A percentile compares a stretch with the other conserved stretches of the same genome.
Evolutionary conservation across 2,329 filamentous ascomycete genomes (phyloP).

Genomic region (Aschersonia sp.): DNA sequence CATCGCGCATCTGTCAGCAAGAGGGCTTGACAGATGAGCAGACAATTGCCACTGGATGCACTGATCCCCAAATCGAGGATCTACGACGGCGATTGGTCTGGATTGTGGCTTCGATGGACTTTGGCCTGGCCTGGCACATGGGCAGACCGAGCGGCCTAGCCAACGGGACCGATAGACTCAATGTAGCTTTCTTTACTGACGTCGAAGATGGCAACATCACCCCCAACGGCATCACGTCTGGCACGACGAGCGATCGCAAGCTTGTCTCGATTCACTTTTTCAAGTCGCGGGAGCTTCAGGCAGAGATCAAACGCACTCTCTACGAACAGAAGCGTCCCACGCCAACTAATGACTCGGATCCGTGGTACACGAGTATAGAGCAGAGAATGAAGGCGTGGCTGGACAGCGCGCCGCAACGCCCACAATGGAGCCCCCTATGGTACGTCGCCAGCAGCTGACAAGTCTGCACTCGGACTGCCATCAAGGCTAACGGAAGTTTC

Average conservation of each 20-base stretch:
- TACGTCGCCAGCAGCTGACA: conserved; percentile 24
- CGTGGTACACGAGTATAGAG: conserved; percentile 76
- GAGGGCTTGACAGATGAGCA: conserved; percentile 79
- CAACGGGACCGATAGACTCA: conserved; percentile 65
- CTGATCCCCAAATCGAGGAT: conserved; percentile 67
- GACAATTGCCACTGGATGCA: conserved; percentile 55
- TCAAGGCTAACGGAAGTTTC: background rate
- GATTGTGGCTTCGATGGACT: conserved; percentile 80
- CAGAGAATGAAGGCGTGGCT: conserved; percentile 69
- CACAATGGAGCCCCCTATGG: conserved; percentile 65
- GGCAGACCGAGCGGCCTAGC: conserved; percentile 79
- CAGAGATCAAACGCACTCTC: conserved; percentile 72
- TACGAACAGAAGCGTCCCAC: conserved; percentile 73
- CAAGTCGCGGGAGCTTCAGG: conserved; percentile 76
- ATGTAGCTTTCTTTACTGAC: conserved; percentile 73
- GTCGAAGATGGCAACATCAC: conserved; percentile 78
- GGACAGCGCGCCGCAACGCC: conserved; percentile 57
- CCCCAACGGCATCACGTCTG: conserved; percentile 55
- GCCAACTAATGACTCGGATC: conserved; percentile 66
- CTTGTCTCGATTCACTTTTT: conserved; percentile 84
- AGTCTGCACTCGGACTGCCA: background rate
- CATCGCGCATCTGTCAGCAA: conserved; percentile 77
- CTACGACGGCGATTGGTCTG: conserved; percentile 81
- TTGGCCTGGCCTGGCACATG: conserved; percentile 73
- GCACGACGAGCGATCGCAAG: conserved; percentile 67